Percentiles rank a stretch among this genome's conserved stretches.
Conservation (phyloP, 2,329 filamentous ascomycete genomes). For the Neonectria magnoliae region DNA sequence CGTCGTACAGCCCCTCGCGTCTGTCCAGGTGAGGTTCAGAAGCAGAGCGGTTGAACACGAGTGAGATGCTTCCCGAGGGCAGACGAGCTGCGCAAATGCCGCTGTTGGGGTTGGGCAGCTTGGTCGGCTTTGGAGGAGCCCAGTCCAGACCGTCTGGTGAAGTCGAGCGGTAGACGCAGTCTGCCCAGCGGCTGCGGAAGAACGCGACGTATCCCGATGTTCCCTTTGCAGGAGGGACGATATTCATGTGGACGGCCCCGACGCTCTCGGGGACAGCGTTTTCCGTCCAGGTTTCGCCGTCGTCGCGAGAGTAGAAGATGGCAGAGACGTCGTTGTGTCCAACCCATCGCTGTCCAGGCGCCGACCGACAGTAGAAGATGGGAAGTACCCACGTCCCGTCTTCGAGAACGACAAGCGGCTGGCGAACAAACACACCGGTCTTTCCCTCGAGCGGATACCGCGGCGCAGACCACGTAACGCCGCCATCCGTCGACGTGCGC, state of each 20-base stretch:
- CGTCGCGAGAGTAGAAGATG: constrained; percentile 49
- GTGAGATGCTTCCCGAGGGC: constrained; percentile 46
- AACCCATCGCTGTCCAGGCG: constrained; percentile 53
- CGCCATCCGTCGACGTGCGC: constrained; percentile 48
- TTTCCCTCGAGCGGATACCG: constrained; percentile 45
- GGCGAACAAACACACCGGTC: constrained; percentile 53
- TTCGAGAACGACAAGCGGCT: constrained; percentile 50
- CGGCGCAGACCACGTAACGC: constrained; percentile 49
- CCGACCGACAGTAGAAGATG: constrained; percentile 54
- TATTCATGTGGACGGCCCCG: constrained; percentile 57
- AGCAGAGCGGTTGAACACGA: constrained; percentile 55
- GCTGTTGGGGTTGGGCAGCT: constrained; percentile 56
- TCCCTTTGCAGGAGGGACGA: constrained; percentile 42
- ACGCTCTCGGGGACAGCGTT: constrained; percentile 48
- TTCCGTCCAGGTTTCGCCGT: constrained; percentile 53
- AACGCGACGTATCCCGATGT: constrained; percentile 47
- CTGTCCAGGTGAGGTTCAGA: constrained; percentile 45
- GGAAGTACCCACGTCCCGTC: constrained; percentile 54
- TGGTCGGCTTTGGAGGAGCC: constrained; percentile 47
- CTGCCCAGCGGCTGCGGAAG: constrained; percentile 57
- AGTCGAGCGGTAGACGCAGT: constrained; percentile 53
- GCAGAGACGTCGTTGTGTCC: constrained; percentile 56
- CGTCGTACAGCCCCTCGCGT: constrained; percentile 55
- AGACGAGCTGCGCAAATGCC: constrained; percentile 52
- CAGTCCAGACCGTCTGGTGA: constrained; percentile 53